Percentiles rank a stretch among this genome's conserved stretches.
Conservation (phyloP, 345 rosid genomes). For the Salix dunnii region DNA sequence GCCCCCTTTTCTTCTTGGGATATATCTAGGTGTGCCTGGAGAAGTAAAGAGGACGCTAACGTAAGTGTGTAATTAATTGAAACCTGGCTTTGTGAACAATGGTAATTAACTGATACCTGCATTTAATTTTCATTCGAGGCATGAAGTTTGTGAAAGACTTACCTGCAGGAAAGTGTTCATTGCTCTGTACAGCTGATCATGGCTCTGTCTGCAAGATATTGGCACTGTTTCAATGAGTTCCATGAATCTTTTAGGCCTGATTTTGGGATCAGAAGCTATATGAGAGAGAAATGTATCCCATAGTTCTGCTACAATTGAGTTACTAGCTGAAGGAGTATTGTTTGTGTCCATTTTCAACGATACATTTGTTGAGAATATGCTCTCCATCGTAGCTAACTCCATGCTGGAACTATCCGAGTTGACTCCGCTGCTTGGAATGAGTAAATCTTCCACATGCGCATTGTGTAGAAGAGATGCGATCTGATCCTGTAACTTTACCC, state of each 20-base stretch:
- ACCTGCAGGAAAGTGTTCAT: conserved; percentile 59
- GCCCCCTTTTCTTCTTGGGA: conserved; percentile 61
- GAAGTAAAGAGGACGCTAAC: not conserved
- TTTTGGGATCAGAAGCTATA: conserved; percentile 42
- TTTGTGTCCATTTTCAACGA: conserved; percentile 30
- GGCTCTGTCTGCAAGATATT: conserved; percentile 50
- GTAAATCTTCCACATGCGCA: conserved; percentile 52
- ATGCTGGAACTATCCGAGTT: conserved; percentile 38
- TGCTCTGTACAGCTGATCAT: conserved; percentile 69
- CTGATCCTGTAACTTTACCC: conserved; percentile 49
- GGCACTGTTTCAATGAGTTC: conserved; percentile 60
- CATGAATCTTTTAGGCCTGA: conserved; percentile 45
- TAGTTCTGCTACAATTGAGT: conserved; percentile 47
- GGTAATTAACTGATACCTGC: not conserved
- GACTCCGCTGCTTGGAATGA: conserved; percentile 34
- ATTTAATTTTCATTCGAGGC: not conserved
- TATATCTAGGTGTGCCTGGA: conserved; percentile 49
- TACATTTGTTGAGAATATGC: conserved; percentile 46
- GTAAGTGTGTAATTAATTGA: not conserved
- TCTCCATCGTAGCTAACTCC: conserved; percentile 56
- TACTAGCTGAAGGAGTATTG: conserved; percentile 36
- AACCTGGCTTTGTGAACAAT: not conserved
- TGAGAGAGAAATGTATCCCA: conserved; percentile 60
- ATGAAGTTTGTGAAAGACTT: conserved; percentile 7
- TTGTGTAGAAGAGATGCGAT: conserved; percentile 47